Base-by-base conservation (phyloP, 495 filamentous ascomycete genomes). In the Thermochaetoides thermophila region DNA sequence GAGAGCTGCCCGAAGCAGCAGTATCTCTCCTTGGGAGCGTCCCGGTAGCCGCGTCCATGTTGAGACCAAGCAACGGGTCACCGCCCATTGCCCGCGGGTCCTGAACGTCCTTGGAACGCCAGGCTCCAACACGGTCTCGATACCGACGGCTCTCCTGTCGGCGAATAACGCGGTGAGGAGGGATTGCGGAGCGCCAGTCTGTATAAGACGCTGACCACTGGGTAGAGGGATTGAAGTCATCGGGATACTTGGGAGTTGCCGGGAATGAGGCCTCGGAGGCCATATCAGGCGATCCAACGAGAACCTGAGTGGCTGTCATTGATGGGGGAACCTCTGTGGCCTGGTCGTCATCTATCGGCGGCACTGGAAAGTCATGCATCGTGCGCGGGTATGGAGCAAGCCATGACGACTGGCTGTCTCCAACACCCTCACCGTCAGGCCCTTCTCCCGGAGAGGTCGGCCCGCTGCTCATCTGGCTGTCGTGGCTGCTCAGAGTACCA, bases 81-180 rank as follows among this genome's bases (percentile, higher is more conserved):
- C 21, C 11, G 21, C 21, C 6, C 6, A 6, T 6, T 6, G 21
- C 21, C 2, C 63, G 54, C 0, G 67, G 64, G 37, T 69, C 63
- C 33, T 55, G 52, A 9, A 64, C 44, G n/a, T 49, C 59, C 16
- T 44, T 44, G 12, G 61, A 55, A 37, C 66, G 49, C 58, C 58
- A 71, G 8, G 67, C 44, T 18, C 66, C 66, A 7, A 55, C 64
- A 5, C 52, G 57, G 31, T 69, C 64, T 18, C 53, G 61, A 32
- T 67, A 68, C 19, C 61, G 52, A 32, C 56, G 46, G 5, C 44
- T 40, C 18, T 56, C 52, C 16, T 60, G 52, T 27, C 50, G 48
- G 32, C 44, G 56, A 19, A 66, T 52, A 11, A 64, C 63, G 4
- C 64, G 48, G 43, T 69, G 64, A 12, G 58, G 39, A n/a, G 57